phyloP scores from a whole-genome alignment of 2,329 filamentous ascomycete genomes.

The Coniochaeta hoffmannii region DNA sequence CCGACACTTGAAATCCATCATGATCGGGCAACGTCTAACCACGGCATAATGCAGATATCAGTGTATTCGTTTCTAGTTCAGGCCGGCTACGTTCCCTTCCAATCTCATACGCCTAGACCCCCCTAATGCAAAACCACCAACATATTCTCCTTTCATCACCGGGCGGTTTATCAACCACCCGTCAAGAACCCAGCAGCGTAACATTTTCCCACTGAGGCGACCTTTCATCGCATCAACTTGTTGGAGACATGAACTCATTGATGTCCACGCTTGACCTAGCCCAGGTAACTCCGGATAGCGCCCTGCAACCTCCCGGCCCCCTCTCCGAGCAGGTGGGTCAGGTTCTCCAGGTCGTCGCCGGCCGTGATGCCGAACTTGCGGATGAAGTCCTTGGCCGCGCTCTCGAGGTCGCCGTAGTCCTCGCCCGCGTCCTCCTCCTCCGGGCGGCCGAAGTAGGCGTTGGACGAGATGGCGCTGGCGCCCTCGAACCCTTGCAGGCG shows the following conservation, averaged over 20 bases:
- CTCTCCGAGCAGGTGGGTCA: constrained; percentile 76
- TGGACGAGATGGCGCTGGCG: constrained; percentile 85
- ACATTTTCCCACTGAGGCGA: no score
- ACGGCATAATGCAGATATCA: background rate
- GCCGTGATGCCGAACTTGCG: constrained; percentile 93
- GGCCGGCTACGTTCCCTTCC: background rate
- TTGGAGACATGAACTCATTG: no score
- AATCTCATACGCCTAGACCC: background rate
- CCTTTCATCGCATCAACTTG: no score
- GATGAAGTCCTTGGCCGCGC: constrained; percentile 92
- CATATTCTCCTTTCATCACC: no score
- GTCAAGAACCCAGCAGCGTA: no score
- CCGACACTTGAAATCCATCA: no score
- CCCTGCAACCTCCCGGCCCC: constrained; percentile 80
- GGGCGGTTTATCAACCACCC: no score
- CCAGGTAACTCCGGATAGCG: constrained; percentile 55
- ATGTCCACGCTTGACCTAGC: background rate
- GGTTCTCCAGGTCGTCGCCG: constrained; percentile 89
- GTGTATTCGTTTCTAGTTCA: background rate
- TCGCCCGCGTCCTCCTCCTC: constrained; percentile 64
- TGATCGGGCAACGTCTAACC: no score
- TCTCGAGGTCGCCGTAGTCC: constrained; percentile 86
- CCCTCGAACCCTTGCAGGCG: constrained; percentile 90
- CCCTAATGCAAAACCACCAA: background rate
- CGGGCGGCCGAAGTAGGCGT: constrained; percentile 92